phyloP scores from a whole-genome alignment of 768 basidiomycete species.

The Kwoniella bestiolae region DNA sequence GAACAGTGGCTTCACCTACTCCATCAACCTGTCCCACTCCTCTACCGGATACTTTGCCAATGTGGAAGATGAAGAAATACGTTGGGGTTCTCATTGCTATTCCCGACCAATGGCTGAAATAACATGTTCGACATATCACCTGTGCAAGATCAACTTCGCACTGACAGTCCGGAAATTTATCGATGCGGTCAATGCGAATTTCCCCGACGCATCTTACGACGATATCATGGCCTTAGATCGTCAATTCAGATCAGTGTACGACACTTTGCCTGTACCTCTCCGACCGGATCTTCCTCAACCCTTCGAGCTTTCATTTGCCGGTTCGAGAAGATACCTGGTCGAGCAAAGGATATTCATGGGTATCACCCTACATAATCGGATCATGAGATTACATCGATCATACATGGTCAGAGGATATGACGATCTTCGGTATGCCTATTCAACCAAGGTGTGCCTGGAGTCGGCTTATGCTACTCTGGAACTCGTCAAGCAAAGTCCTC shows the following conservation, averaged over 20 bases:
- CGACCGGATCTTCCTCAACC: slow-evolving; percentile 27
- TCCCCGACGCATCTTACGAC: slow-evolving; percentile 26
- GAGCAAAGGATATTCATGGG: slow-evolving; percentile 32
- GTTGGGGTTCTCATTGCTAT: slow-evolving; percentile 1
- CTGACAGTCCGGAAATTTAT: slow-evolving; percentile 21
- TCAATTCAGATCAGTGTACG: slow-evolving; percentile 21
- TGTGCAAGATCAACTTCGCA: slow-evolving; percentile 29
- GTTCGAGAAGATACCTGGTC: slow-evolving; percentile 18
- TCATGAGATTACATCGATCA: slow-evolving; percentile 27
- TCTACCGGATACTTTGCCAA: slow-evolving; percentile 25
- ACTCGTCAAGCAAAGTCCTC: slow-evolving; percentile 24
- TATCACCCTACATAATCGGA: slow-evolving; percentile 27
- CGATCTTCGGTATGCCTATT: slow-evolving; percentile 20
- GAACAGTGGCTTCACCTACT: slow-evolving; percentile 27
- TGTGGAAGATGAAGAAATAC: slow-evolving; percentile 29
- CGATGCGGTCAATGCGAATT: slow-evolving; percentile 29
- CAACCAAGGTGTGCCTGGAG: slow-evolving; percentile 23
- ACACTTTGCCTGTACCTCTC: slow-evolving; percentile 10
- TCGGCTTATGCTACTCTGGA: slow-evolving; percentile 26
- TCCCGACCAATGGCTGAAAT: slow-evolving; percentile 10
- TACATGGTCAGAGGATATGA: slow-evolving; percentile 28
- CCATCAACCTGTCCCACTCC: slow-evolving; percentile 26
- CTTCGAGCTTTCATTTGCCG: slow-evolving; percentile 23
- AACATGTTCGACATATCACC: slow-evolving; percentile 24
- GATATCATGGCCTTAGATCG: slow-evolving; percentile 23